Conservation (phyloP, 768 basidiomycete genomes). For the Suillus bovinus region DNA sequence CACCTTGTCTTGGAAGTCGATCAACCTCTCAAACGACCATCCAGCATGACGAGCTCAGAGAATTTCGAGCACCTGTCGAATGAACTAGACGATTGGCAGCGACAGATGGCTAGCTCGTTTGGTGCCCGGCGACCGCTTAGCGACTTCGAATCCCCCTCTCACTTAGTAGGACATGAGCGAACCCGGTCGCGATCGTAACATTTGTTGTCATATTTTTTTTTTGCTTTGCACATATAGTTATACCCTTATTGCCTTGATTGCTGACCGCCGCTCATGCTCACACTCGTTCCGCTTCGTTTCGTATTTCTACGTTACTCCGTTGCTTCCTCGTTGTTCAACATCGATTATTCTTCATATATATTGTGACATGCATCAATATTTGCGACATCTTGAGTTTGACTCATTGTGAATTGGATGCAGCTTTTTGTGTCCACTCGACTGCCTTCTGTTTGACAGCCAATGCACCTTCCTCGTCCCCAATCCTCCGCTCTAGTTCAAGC, state of each 20-base stretch:
- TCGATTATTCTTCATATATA: constrained; percentile 39
- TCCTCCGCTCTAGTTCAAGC: constrained; percentile 81
- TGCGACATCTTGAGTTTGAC: constrained; percentile 21
- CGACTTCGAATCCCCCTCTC: constrained; percentile 63
- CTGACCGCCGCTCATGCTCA: constrained; percentile 37
- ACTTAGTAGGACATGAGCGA: constrained; percentile 51
- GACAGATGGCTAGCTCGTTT: constrained; percentile 80
- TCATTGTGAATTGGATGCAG: constrained; percentile 30
- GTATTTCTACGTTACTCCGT: constrained; percentile 37
- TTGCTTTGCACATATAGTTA: constrained; percentile 35
- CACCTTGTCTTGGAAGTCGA: constrained; percentile 86
- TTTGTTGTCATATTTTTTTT: constrained; percentile 17
- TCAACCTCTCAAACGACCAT: constrained; percentile 70
- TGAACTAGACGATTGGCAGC: constrained; percentile 85
- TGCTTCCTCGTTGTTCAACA: constrained; percentile 33
- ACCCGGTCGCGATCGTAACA: constrained; percentile 55
- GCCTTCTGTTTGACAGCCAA: constrained; percentile 84
- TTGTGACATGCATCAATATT: constrained; percentile 32
- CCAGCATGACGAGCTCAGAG: constrained; percentile 82
- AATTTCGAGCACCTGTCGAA: constrained; percentile 81
- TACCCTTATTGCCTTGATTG: constrained; percentile 38
- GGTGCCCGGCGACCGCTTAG: constrained; percentile 69
- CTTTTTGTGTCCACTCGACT: constrained; percentile 84
- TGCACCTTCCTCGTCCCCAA: constrained; percentile 87
- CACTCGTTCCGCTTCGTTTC: constrained; percentile 64